Conservation (phyloP, 257 asterid species). For the Lycium ferocissimum region DNA sequence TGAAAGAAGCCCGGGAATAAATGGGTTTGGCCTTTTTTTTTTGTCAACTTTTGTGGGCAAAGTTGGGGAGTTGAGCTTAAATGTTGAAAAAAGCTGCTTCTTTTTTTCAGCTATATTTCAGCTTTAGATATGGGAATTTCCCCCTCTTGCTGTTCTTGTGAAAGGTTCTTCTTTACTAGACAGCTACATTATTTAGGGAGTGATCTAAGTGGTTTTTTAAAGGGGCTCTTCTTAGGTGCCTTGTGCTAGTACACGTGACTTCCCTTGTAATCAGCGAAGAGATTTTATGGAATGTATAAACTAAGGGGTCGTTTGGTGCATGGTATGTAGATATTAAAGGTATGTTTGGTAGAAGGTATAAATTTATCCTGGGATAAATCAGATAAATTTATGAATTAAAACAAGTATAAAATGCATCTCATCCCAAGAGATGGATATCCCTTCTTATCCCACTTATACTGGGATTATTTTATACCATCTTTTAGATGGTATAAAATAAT, state of each 20-base stretch:
- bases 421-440: no score
- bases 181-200: slow-evolving; percentile 23
- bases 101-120: slow-evolving; percentile 32
- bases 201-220: slow-evolving; percentile 1
- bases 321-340: no score
- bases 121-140: slow-evolving; percentile 28
- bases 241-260: slow-evolving; percentile 24
- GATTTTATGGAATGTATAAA: not conserved
- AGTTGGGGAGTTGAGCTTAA: slow-evolving; percentile 26
- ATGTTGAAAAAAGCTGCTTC: slow-evolving; percentile 20
- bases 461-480: no score
- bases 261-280: slow-evolving; percentile 20
- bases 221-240: not conserved
- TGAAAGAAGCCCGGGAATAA: no score
- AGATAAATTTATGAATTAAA: no score
- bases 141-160: slow-evolving; percentile 35
- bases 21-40: no score
- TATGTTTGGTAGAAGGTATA: no score
- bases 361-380: no score
- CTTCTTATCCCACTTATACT: no score
- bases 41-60: slow-evolving; percentile 4
- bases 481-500: no score
- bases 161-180: slow-evolving; percentile 30
- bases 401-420: no score
- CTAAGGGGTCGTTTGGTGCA: no score